Evolutionary conservation across 177 flowering plant species (phyloP).

Genomic region (Vitis hybrid): DNA sequence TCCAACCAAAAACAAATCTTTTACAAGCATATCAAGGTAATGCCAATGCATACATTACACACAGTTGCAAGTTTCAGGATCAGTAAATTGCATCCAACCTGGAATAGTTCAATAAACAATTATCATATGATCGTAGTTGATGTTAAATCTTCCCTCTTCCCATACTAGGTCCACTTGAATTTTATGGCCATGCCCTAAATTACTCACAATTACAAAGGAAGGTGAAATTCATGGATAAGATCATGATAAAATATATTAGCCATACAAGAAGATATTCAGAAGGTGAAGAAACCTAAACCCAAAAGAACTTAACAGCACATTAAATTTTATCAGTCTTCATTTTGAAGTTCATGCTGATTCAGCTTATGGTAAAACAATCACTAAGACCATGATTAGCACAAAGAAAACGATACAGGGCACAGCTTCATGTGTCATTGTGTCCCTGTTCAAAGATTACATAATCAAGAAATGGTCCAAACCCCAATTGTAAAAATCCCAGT

Average conservation of each 20-base stretch:
- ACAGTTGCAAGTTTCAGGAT: background rate
- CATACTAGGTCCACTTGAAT: too few relatives aligned
- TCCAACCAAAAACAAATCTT: background rate
- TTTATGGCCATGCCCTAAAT: too few relatives aligned
- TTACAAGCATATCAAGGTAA: background rate
- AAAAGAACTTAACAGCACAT: too few relatives aligned
- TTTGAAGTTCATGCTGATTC: too few relatives aligned
- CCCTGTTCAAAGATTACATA: background rate
- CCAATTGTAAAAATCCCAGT: background rate
- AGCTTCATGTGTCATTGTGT: background rate
- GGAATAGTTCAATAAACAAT: background rate
- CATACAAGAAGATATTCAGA: too few relatives aligned
- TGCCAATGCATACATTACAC: background rate
- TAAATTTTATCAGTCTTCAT: too few relatives aligned
- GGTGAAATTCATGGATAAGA: too few relatives aligned
- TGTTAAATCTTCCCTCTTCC: background rate
- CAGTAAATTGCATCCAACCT: background rate
- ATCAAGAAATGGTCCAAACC: background rate
- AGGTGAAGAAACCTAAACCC: too few relatives aligned
- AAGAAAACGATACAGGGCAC: background rate
- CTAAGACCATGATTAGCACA: background rate
- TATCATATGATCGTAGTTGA: background rate
- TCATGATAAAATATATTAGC: too few relatives aligned
- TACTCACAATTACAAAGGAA: too few relatives aligned
- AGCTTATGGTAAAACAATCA: background rate